Conservation (phyloP, 345 rosid genomes). For the Citrus maxima region DNA sequence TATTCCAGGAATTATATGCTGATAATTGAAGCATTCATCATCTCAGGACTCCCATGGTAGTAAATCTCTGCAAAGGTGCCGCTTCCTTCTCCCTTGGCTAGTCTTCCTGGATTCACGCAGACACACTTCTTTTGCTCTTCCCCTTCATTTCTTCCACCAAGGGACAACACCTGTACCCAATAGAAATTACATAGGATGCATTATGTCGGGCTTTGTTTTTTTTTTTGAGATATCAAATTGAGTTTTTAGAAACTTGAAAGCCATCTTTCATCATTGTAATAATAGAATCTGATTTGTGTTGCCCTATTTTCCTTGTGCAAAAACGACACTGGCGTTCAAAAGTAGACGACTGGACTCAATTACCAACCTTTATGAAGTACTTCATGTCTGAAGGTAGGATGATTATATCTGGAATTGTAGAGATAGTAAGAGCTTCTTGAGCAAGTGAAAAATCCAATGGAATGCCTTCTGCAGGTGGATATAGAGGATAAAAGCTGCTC, state of each 20-base stretch:
- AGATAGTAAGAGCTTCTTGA: slow-evolving; percentile 55
- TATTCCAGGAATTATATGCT: slow-evolving; percentile 40
- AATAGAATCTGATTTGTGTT: background rate
- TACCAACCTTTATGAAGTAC: slow-evolving; percentile 67
- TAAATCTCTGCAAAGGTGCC: slow-evolving; percentile 81
- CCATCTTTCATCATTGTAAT: background rate
- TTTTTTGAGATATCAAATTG: background rate
- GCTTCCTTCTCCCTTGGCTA: slow-evolving; percentile 81
- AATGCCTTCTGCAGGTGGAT: slow-evolving; percentile 79
- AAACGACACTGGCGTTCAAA: background rate
- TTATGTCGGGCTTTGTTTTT: too few relatives aligned
- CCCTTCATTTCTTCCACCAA: slow-evolving; percentile 55
- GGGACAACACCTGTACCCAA: slow-evolving; percentile 47
- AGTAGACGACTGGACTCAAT: background rate
- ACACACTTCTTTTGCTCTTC: slow-evolving; percentile 57
- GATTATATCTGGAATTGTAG: slow-evolving; percentile 65
- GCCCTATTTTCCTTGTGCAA: background rate
- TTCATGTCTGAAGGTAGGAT: slow-evolving; percentile 83
- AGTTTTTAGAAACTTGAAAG: background rate
- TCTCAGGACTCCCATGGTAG: slow-evolving; percentile 55
- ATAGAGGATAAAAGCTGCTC: slow-evolving; percentile 81
- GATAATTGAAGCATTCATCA: slow-evolving; percentile 57
- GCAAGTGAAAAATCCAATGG: slow-evolving; percentile 79
- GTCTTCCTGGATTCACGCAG: slow-evolving; percentile 86
- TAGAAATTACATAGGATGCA: background rate